Evolutionary conservation across 2,329 filamentous ascomycete species (phyloP).

Genomic region (Periconia sp.): DNA sequence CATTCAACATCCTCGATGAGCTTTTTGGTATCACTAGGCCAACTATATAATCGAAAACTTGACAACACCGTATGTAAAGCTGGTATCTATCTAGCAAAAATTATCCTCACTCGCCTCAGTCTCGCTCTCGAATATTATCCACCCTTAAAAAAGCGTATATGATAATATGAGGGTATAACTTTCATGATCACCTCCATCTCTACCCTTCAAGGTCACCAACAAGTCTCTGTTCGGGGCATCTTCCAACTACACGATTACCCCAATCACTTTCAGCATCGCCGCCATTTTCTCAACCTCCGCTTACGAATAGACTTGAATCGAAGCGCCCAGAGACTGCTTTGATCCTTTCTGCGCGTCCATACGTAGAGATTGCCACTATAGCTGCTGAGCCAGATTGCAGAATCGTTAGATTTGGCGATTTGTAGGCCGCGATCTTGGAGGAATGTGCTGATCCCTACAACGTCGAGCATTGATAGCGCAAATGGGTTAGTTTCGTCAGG

Average conservation of each 20-base stretch:
- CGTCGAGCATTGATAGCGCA: slow-evolving; percentile 58
- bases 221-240: slow-evolving; percentile 59
- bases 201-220: slow-evolving; percentile 47
- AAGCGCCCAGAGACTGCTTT: slow-evolving; percentile 59
- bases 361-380: slow-evolving; percentile 64
- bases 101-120: no score
- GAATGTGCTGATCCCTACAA: slow-evolving; percentile 52
- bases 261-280: slow-evolving; percentile 50
- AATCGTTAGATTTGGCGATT: slow-evolving; percentile 32
- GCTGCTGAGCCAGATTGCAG: slow-evolving; percentile 59
- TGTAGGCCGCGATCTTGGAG: slow-evolving; percentile 41
- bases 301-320: slow-evolving; percentile 59
- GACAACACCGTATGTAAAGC: no score
- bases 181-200: slow-evolving; percentile 62
- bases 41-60: no score
- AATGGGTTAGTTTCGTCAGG: slow-evolving; percentile 52
- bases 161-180: no score
- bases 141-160: no score
- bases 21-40: no score
- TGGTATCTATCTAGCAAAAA: no score
- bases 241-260: slow-evolving; percentile 49
- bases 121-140: no score
- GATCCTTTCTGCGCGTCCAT: slow-evolving; percentile 56
- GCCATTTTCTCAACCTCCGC: slow-evolving; percentile 56
- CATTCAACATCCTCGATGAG: no score